Conservation (phyloP, 371 early-diverging fungal species). For the Encephalitozoon romaleae region DNA sequence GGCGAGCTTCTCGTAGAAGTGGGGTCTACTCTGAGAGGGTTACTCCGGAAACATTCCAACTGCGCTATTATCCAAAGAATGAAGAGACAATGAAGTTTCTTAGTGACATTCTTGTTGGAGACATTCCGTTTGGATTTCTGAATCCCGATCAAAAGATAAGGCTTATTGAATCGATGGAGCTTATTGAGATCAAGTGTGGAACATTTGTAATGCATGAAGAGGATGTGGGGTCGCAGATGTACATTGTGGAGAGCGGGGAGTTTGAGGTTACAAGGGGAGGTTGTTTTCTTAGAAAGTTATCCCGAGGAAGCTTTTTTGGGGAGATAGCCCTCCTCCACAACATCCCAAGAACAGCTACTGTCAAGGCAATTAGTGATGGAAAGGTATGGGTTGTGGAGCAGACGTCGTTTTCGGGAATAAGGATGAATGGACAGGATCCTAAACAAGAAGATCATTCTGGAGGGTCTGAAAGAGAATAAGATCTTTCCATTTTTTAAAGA, state of each 20-base stretch:
- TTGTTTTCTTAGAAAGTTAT: constrained; percentile 48
- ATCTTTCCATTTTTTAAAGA: constrained; percentile 17
- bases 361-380: constrained; percentile 69
- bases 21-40: constrained; percentile 88
- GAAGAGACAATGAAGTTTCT: constrained; percentile 15
- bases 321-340: constrained; percentile 89
- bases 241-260: constrained; percentile 82
- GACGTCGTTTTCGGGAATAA: constrained; percentile 48
- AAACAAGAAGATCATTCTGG: constrained; percentile 34
- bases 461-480: constrained; percentile 19
- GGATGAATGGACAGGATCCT: constrained; percentile 39
- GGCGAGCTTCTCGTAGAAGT: constrained; percentile 65
- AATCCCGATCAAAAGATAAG: constrained; percentile 49
- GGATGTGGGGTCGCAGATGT: constrained; percentile 86
- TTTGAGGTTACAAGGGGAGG: constrained; percentile 75
- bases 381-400: constrained; percentile 71
- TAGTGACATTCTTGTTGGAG: background rate
- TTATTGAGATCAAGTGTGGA: constrained; percentile 54
- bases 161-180: constrained; percentile 52
- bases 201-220: constrained; percentile 82
- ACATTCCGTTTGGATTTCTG: constrained; percentile 37
- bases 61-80: constrained; percentile 14
- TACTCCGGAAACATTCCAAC: constrained; percentile 67
- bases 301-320: constrained; percentile 68
- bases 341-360: constrained; percentile 77